phyloP scores from a whole-genome alignment of 192 early-diverging fungal genomes.

The Chytriomyces sp. region DNA sequence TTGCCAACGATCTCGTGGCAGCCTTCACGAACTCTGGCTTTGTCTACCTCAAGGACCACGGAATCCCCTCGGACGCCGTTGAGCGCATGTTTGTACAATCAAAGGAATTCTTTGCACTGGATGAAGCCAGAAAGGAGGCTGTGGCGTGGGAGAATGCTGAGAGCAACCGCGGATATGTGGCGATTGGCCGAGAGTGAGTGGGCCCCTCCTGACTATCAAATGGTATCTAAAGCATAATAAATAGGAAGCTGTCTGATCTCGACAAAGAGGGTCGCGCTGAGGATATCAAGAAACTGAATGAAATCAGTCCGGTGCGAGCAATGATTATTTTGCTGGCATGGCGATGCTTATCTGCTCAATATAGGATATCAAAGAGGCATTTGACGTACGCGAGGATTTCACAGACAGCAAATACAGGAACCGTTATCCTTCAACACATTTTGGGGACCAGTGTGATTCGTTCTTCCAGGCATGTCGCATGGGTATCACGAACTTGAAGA shows the following conservation, averaged over 20 bases:
- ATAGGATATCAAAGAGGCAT: slow-evolving; percentile 24
- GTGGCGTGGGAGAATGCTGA: slow-evolving; percentile 31
- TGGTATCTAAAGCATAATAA: not conserved
- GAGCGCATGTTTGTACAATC: slow-evolving; percentile 17
- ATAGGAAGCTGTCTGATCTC: slow-evolving; percentile 13
- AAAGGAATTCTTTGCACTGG: slow-evolving; percentile 4
- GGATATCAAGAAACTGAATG: slow-evolving; percentile 11
- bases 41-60: slow-evolving; percentile 33
- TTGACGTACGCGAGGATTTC: slow-evolving; percentile 1
- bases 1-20: slow-evolving; percentile 10
- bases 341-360: not conserved
- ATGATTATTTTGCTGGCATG: not conserved
- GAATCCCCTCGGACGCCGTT: slow-evolving; percentile 11
- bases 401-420: slow-evolving; percentile 7
- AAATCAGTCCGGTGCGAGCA: slow-evolving; percentile 9
- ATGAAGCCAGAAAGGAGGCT: slow-evolving; percentile 11
- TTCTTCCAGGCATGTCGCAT: slow-evolving; percentile 6
- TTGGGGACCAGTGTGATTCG: not conserved
- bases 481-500: too few species aligned
- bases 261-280: slow-evolving; percentile 28
- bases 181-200: slow-evolving; percentile 23
- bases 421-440: slow-evolving; percentile 5
- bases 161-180: slow-evolving; percentile 35
- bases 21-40: slow-evolving; percentile 31
- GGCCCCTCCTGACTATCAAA: not conserved